These are phyloP conservation scores for Magnolia changhungtana DNA, from an alignment of 164 flowering plant species.

Conservation along the genomic window DNA sequence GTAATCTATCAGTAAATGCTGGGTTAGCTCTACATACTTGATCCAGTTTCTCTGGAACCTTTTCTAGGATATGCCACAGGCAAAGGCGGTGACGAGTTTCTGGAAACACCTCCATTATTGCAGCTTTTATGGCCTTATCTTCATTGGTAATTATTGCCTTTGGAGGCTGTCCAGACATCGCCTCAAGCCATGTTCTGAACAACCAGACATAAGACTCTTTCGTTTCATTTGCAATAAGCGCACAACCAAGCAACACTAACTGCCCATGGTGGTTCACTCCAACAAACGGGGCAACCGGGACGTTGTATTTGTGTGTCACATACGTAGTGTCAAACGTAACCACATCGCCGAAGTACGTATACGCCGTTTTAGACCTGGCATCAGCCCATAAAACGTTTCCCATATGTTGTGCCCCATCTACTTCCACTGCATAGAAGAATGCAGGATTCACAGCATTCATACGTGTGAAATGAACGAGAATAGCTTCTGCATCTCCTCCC, in stretches of 20 bases:
- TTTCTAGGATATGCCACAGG: not conserved
- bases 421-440: constrained; percentile 3
- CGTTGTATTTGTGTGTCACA: not conserved
- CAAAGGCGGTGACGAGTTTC: not conserved
- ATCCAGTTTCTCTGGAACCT: not conserved
- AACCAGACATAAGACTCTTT: constrained; percentile 1
- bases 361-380: constrained; percentile 1
- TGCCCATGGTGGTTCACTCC: constrained; percentile 2
- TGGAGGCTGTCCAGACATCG: not conserved
- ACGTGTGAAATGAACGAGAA: not conserved
- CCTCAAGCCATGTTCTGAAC: not conserved
- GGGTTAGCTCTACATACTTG: not conserved
- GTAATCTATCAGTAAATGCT: not conserved
- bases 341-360: not conserved
- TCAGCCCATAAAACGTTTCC: constrained; percentile 1
- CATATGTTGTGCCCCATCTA: not conserved
- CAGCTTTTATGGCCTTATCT: not conserved
- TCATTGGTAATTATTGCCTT: not conserved
- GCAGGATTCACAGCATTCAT: not conserved
- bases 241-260: not conserved
- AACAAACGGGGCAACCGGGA: not conserved
- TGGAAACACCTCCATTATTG: not conserved
- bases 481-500: constrained; percentile 60
- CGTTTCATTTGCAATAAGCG: not conserved
- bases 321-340: not conserved